Evolutionary conservation across 257 asterid genomes (phyloP).

Genomic region (Oldenlandia corymbosa): DNA sequence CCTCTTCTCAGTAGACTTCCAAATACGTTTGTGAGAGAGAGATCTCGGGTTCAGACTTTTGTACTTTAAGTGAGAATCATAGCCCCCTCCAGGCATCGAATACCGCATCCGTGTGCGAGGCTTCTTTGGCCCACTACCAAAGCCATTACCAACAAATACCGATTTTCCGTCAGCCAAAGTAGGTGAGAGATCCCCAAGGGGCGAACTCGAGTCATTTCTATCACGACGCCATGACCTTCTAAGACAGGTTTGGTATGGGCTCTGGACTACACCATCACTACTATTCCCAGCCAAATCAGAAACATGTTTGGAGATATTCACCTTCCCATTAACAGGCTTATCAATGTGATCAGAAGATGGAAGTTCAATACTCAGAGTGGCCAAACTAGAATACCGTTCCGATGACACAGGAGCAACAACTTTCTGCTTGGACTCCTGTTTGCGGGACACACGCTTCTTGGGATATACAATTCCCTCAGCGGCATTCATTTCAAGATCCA

Average conservation of each 20-base stretch:
- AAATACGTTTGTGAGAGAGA: conserved; percentile 73
- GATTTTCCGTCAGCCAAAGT: conserved; percentile 54
- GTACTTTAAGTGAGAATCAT: conserved; percentile 43
- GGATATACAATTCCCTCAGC: conserved; percentile 21
- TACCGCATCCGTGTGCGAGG: conserved; percentile 92
- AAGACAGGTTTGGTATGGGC: conserved; percentile 36
- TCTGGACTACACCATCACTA: conserved; percentile 31
- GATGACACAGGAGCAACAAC: conserved; percentile 27
- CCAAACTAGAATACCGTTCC: conserved; percentile 27
- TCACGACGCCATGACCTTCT: conserved; percentile 37
- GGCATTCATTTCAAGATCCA: conserved; percentile 18
- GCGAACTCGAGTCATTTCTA: conserved; percentile 44
- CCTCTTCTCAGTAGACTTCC: conserved; percentile 85
- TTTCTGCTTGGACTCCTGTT: conserved; percentile 23
- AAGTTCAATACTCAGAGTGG: conserved; percentile 45
- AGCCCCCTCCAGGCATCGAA: conserved; percentile 65
- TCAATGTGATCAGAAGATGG: conserved; percentile 47
- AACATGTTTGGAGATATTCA: conserved; percentile 25
- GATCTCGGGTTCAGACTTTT: conserved; percentile 47
- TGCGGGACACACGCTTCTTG: conserved; percentile 17
- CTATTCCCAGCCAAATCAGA: conserved; percentile 42
- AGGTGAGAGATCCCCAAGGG: conserved; percentile 48
- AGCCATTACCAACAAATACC: conserved; percentile 41
- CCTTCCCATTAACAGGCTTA: conserved; percentile 29
- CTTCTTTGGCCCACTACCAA: conserved; percentile 77